Conservation (phyloP, 164 flowering plant species). For the Buxus sempervirens region DNA sequence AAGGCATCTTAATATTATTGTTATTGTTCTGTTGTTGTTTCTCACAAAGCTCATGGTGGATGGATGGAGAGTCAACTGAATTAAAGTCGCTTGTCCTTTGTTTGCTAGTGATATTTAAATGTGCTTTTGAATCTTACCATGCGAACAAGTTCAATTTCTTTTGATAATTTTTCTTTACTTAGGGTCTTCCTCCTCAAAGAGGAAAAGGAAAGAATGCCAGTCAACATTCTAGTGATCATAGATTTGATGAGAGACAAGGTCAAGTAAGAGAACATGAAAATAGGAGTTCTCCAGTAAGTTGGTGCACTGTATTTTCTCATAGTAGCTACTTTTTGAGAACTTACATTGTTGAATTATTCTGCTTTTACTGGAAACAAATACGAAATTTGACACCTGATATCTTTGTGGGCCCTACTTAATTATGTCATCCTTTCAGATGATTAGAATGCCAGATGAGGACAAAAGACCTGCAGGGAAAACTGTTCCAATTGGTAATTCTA, state of each 20-base stretch:
- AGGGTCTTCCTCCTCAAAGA: not conserved
- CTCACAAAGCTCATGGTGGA: not conserved
- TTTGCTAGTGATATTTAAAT: not conserved
- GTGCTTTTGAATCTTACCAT: not conserved
- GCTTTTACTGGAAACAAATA: not conserved
- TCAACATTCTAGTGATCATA: not conserved
- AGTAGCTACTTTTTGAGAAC: not conserved
- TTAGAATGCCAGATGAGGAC: constrained; percentile 16
- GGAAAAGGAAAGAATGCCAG: not conserved
- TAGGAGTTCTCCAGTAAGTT: not conserved
- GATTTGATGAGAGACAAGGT: not conserved
- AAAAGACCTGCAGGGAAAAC: constrained; percentile 23
- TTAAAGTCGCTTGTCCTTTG: not conserved
- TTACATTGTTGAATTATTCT: not conserved
- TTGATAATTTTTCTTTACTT: not conserved
- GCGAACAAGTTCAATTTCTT: not conserved
- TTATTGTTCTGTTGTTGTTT: no score
- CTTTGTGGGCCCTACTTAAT: not conserved
- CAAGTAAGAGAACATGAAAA: not conserved
- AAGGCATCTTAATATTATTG: no score
- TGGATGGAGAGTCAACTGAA: not conserved
- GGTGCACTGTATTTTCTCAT: not conserved
- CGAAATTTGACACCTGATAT: not conserved
- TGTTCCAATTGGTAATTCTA: constrained; percentile 13
- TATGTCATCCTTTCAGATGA: constrained; percentile 26